Conservation (phyloP, 1,139 yeast genomes). For the Blastobotrys capitulatus region DNA sequence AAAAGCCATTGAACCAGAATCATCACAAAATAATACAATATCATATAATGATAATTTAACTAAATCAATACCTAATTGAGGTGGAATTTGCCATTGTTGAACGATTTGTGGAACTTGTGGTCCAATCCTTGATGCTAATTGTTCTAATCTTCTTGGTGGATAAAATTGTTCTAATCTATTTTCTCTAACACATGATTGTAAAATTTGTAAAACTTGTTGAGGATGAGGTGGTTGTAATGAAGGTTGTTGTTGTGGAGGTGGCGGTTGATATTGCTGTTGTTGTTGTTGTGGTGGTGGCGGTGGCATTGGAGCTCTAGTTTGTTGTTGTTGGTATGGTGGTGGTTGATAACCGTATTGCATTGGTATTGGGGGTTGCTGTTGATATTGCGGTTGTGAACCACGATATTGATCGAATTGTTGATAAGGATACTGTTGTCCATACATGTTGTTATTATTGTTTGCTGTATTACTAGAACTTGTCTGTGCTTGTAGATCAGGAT, state of each 20-base stretch:
- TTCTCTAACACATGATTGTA: constrained; percentile 30
- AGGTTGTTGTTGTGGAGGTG: constrained; percentile 11
- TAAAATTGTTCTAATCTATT: constrained; percentile 31
- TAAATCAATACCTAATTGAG: constrained; percentile 31
- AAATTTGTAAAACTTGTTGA: constrained; percentile 14
- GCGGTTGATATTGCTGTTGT: constrained; percentile 11
- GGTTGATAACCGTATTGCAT: not conserved
- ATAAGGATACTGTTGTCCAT: not conserved
- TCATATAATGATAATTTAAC: constrained; percentile 33
- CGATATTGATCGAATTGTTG: not conserved
- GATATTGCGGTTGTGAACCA: constrained; percentile 7
- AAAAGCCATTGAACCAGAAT: constrained; percentile 35
- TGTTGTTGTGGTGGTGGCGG: constrained; percentile 3
- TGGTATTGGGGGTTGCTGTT: constrained; percentile 3
- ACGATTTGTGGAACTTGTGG: constrained; percentile 25
- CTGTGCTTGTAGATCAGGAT: constrained; percentile 17
- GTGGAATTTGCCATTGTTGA: constrained; percentile 30
- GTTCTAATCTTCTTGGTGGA: constrained; percentile 31
- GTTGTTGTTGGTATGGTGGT: constrained; percentile 6
- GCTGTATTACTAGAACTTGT: not conserved
- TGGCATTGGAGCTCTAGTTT: constrained; percentile 5
- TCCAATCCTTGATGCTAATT: constrained; percentile 26
- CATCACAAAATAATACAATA: constrained; percentile 32
- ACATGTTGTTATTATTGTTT: not conserved
- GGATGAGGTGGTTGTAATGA: constrained; percentile 9